These are phyloP conservation scores for Zygoascus meyerae DNA, from an alignment of 1,139 yeast species.

Conservation along the genomic window DNA sequence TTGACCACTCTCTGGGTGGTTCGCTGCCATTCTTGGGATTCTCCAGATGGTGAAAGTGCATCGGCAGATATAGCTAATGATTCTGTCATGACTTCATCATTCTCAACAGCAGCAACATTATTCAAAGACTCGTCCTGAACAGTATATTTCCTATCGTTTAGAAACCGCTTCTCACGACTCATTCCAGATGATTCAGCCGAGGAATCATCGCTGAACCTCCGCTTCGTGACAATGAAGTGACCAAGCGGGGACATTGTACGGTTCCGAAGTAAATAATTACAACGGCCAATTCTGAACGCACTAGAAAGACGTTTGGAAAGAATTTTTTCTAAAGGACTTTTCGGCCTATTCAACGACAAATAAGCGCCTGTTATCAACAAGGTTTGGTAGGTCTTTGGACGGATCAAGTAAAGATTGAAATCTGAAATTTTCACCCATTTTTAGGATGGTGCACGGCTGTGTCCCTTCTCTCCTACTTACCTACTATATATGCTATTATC, in stretches of 20 bases:
- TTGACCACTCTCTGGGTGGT: conserved; percentile 79
- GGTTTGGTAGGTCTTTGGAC: too few relatives aligned
- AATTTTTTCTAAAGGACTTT: too few relatives aligned
- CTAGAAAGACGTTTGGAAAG: too few relatives aligned
- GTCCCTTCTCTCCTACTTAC: background rate
- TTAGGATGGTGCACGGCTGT: background rate
- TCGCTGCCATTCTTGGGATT: conserved; percentile 57
- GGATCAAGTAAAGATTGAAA: too few relatives aligned
- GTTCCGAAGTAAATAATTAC: background rate
- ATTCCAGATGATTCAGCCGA: background rate
- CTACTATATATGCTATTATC: background rate
- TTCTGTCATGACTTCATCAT: background rate
- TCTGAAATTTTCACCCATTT: background rate
- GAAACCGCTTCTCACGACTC: too few relatives aligned
- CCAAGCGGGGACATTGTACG: conserved; percentile 1
- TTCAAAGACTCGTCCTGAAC: too few relatives aligned
- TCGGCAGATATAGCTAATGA: background rate
- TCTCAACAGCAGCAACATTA: background rate
- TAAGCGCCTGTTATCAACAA: too few relatives aligned
- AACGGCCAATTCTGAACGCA: too few relatives aligned
- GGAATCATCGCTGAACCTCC: conserved; percentile 4
- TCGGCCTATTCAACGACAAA: too few relatives aligned
- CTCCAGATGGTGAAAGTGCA: conserved; percentile 9
- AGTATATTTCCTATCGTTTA: too few relatives aligned
- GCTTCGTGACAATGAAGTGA: background rate